phyloP scores from a whole-genome alignment of 2,329 filamentous ascomycete species.

The Periconia sp. region DNA sequence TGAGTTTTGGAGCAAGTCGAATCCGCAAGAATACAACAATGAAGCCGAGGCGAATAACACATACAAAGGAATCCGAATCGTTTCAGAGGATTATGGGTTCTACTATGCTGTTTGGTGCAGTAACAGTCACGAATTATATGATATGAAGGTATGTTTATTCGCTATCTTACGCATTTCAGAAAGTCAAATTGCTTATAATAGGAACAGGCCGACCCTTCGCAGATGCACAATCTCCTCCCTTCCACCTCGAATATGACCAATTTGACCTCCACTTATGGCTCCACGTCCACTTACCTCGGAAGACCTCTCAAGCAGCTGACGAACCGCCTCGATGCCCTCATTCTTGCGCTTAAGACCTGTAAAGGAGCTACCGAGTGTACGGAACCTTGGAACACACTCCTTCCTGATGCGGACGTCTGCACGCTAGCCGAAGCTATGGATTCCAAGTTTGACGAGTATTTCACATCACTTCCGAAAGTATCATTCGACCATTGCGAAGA shows the following conservation, averaged over 20 bases:
- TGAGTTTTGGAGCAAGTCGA: slow-evolving; percentile 47
- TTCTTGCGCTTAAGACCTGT: slow-evolving; percentile 66
- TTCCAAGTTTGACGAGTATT: slow-evolving; percentile 58
- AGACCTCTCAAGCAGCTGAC: background rate
- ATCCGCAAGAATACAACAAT: slow-evolving; percentile 10
- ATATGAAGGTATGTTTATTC: slow-evolving; percentile 57
- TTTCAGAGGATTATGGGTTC: slow-evolving; percentile 63
- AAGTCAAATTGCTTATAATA: slow-evolving; percentile 1
- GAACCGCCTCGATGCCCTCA: slow-evolving; percentile 57
- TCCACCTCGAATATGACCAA: background rate
- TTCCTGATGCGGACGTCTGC: slow-evolving; percentile 58
- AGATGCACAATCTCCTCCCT: slow-evolving; percentile 46
- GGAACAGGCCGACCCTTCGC: slow-evolving; percentile 36
- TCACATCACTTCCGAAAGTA: slow-evolving; percentile 57
- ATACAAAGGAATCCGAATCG: slow-evolving; percentile 65
- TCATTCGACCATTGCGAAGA: slow-evolving; percentile 59
- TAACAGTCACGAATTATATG: slow-evolving; percentile 71
- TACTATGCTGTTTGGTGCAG: slow-evolving; percentile 75
- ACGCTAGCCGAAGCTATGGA: slow-evolving; percentile 59
- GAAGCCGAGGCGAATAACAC: slow-evolving; percentile 55
- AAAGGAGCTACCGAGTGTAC: slow-evolving; percentile 56
- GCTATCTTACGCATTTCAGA: background rate
- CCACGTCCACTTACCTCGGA: background rate
- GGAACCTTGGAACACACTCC: slow-evolving; percentile 62
- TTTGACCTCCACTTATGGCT: too few species aligned